Base-by-base conservation (phyloP, 768 basidiomycete genomes). In the Clitopilus passeckerianus region DNA sequence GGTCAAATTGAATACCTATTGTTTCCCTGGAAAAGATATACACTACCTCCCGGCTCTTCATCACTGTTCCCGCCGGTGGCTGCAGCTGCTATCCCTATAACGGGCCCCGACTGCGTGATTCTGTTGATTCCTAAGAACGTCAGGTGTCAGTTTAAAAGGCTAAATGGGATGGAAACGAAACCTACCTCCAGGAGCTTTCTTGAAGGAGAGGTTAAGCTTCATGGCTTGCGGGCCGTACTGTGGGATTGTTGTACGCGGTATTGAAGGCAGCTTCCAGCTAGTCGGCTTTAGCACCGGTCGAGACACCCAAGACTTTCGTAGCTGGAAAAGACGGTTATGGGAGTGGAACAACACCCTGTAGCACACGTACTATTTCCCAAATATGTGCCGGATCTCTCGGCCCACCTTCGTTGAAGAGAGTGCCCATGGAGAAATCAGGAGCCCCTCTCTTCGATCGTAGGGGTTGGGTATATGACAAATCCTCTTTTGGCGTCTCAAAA, bases 51-150 rank as follows among this genome's bases (percentile, higher is more conserved):
- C 0, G 58, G 58, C 15, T 50, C 46, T 3, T 59, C 56, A 43
- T 84, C 79, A 12, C 73, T 62, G 22, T 71, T 35, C 1, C 86
- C 86, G 15, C 77, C 84, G 30, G 71, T 67, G 41, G 78, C 77
- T 5, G 76, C 75, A 56, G 82, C 80, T 22, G 77, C 75, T 33
- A 83, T 73, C 16, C 77, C 75, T 2, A 82, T 72, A 33, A 67
- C 74, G 1, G 68, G 72, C 8, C 72, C 68, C 8, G 65, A 68
- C 60, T 88, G 86, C 15, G 79, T 70, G 22, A 87, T 77, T 37
- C 72, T 77, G 61, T 79, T 83, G 59, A 87, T 76, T 33, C 77
- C 86, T 84, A 44, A 37, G 67, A 53, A 24, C 27, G 27, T 7
- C 27, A 30, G 27, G 20, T 61, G 57, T 55, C 54, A 33, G 33